phyloP scores from a whole-genome alignment of 2,329 filamentous ascomycete genomes.

The Cercospora sojina region DNA sequence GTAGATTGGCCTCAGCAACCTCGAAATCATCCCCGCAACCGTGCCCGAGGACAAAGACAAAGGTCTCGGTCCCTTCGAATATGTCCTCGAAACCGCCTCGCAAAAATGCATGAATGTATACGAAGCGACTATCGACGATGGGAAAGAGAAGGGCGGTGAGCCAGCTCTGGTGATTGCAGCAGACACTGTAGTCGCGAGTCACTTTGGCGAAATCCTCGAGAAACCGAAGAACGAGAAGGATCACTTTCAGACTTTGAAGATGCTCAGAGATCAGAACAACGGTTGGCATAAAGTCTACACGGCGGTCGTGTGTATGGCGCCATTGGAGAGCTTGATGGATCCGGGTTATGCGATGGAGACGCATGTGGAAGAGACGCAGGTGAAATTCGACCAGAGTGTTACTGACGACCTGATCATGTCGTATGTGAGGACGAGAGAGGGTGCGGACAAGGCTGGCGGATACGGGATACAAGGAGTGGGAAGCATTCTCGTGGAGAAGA shows the following conservation, averaged over 20 bases:
- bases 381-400: conserved; percentile 72
- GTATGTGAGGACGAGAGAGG: conserved; percentile 82
- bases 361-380: conserved; percentile 84
- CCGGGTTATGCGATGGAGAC: conserved; percentile 83
- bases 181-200: conserved; percentile 67
- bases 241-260: conserved; percentile 79
- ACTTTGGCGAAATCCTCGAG: conserved; percentile 76
- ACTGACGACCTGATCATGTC: conserved; percentile 80
- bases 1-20: conserved; percentile 73
- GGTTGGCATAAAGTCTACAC: conserved; percentile 77
- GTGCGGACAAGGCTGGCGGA: conserved; percentile 91
- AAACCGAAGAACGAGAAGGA: conserved; percentile 81
- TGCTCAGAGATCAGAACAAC: conserved; percentile 68
- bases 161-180: conserved; percentile 26
- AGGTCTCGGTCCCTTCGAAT: conserved; percentile 76
- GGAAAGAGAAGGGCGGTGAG: conserved; percentile 51
- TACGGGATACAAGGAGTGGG: conserved; percentile 92
- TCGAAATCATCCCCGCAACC: conserved; percentile 81
- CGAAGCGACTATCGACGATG: conserved; percentile 56
- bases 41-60: conserved; percentile 86
- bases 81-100: conserved; percentile 82
- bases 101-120: conserved; percentile 80
- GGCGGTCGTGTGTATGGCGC: conserved; percentile 78
- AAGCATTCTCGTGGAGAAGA: conserved; percentile 79
- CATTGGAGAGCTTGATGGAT: conserved; percentile 73